Conservation (phyloP, 139 green algal species). For the Picochlorum sp. region DNA sequence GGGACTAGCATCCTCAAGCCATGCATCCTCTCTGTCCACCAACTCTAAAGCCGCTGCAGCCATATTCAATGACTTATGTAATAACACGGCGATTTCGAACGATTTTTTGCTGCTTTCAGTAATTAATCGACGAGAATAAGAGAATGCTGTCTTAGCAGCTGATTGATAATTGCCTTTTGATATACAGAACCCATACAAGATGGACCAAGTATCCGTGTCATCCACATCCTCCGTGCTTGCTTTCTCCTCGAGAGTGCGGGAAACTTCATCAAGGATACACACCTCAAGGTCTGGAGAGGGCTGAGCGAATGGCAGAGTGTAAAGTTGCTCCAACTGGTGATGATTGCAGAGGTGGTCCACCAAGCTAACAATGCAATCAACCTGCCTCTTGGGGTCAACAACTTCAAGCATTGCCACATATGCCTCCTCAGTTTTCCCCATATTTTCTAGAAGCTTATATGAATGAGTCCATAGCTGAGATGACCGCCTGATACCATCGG, state of each 20-base stretch:
- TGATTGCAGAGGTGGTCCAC: constrained; percentile 3
- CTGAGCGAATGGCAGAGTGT: constrained; percentile 13
- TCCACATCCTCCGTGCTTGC: constrained; percentile 16
- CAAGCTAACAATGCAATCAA: constrained; percentile 27
- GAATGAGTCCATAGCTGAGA: constrained; percentile 25
- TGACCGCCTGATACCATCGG: constrained; percentile 1
- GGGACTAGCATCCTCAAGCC: constrained; percentile 16
- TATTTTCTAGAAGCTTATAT: constrained; percentile 16
- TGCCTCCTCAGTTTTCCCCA: constrained; percentile 12
- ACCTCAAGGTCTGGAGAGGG: neutral
- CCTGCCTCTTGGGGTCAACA: constrained; percentile 9
- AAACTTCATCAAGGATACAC: neutral
- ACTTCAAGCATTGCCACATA: constrained; percentile 24
- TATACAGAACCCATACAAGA: constrained; percentile 22
- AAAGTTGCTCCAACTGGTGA: constrained; percentile 9
- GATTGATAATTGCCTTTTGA: constrained; percentile 9
- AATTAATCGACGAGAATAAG: constrained; percentile 16
- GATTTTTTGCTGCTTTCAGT: neutral
- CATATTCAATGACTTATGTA: neutral
- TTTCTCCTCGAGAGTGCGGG: constrained; percentile 19
- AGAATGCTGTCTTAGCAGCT: constrained; percentile 24
- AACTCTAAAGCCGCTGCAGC: neutral
- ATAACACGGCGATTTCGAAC: neutral
- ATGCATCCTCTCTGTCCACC: neutral
- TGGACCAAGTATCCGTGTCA: constrained; percentile 2